Evolutionary conservation across 1,139 yeast genomes (phyloP).

Genomic region (Taphrina communis): DNA sequence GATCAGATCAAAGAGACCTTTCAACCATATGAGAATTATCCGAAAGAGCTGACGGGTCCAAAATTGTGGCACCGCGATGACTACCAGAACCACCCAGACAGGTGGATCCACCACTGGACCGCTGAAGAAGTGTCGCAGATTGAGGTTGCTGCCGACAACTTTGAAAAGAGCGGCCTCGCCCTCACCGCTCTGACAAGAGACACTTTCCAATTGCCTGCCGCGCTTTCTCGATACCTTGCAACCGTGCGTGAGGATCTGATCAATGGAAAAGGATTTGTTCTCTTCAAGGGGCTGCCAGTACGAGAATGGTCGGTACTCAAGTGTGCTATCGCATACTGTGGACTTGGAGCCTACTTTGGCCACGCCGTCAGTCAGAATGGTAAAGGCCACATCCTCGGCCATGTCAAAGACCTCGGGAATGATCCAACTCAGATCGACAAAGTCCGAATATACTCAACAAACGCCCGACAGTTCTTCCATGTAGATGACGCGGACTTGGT

Average conservation of each 20-base stretch:
- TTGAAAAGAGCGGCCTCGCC: conserved; percentile 25
- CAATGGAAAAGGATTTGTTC: conserved; percentile 30
- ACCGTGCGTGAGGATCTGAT: conserved; percentile 23
- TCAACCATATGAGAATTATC: conserved; percentile 28
- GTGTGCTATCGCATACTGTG: conserved; percentile 23
- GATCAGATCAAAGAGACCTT: conserved; percentile 15
- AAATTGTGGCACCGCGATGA: conserved; percentile 25
- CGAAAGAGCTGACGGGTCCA: conserved; percentile 22
- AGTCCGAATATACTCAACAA: conserved; percentile 34
- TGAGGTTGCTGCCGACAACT: conserved; percentile 23
- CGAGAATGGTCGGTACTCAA: conserved; percentile 19
- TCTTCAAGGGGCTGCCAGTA: conserved; percentile 35
- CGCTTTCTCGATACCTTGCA: conserved; percentile 1
- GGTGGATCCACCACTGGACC: conserved; percentile 29
- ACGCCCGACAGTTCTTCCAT: conserved; percentile 35
- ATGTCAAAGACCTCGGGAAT: conserved; percentile 33
- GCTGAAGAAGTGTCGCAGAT: conserved; percentile 20
- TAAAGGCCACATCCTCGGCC: conserved; percentile 31
- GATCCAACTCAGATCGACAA: conserved; percentile 35
- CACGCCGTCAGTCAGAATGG: conserved; percentile 33
- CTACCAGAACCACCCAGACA: conserved; percentile 25
- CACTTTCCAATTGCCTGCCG: conserved; percentile 19
- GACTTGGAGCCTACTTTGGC: conserved; percentile 31
- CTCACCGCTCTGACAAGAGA: conserved; percentile 15
- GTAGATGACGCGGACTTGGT: conserved; percentile 31